These are phyloP conservation scores for Globisporangium megalacanthum DNA, from an alignment of 352 stramenopile species.

Conservation along the genomic window DNA sequence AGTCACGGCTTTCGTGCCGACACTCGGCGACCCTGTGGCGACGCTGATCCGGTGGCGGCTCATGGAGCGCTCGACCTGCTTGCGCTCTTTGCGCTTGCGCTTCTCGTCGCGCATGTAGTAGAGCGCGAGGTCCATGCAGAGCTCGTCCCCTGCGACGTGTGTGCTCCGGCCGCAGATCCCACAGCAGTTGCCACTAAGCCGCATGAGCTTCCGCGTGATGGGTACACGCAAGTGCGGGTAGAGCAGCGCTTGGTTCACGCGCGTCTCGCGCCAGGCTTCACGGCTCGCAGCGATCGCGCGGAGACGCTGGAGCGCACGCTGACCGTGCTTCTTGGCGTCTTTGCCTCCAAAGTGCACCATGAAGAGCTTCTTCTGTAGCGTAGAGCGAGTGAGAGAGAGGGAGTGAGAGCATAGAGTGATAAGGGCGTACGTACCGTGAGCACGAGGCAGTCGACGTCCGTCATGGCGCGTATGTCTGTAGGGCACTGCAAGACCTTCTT, in stretches of 20 bases:
- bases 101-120: conserved; percentile 71
- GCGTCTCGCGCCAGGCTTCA: conserved; percentile 69
- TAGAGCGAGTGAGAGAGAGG: not conserved
- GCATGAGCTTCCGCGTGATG: conserved; percentile 83
- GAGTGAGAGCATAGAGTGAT: no score
- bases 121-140: conserved; percentile 69
- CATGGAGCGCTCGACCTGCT: conserved; percentile 26
- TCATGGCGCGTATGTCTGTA: conserved; percentile 68
- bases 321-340: conserved; percentile 58
- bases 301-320: conserved; percentile 36
- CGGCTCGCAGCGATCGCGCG: conserved; percentile 45
- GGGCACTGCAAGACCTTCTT: conserved; percentile 64
- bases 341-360: conserved; percentile 58
- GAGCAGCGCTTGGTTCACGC: conserved; percentile 57
- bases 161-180: conserved; percentile 67
- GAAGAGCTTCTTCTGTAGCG: conserved; percentile 63
- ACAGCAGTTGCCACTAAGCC: conserved; percentile 71
- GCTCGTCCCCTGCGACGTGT: conserved; percentile 67
- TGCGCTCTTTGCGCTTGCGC: conserved; percentile 38
- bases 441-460: conserved; percentile 68
- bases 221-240: conserved; percentile 67
- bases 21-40: conserved; percentile 3
- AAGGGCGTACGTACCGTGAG: conserved; percentile 37
- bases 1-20: no score
- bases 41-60: conserved; percentile 56